Evolutionary conservation across 257 asterid genomes (phyloP).

Genomic region (Petunia secreta): DNA sequence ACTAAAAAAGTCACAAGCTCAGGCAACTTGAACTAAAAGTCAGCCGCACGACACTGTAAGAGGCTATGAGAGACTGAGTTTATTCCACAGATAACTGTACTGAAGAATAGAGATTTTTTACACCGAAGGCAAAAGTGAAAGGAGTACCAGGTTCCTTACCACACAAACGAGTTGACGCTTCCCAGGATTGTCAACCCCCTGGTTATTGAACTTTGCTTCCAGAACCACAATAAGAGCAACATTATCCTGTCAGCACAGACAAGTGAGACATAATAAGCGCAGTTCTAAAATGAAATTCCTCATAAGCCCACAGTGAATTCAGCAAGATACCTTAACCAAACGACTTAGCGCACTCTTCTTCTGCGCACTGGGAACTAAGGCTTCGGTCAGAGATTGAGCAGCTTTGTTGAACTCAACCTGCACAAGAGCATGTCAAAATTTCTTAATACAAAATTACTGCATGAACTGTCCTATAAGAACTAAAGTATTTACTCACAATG

Average conservation of each 20-base stretch:
- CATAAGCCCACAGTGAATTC: not conserved
- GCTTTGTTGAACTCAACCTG: constrained; percentile 99
- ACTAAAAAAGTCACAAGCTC: not conserved
- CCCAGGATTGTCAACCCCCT: constrained; percentile 73
- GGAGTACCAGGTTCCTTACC: constrained; percentile 52
- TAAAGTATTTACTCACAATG: not conserved
- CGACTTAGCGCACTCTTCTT: constrained; percentile 79
- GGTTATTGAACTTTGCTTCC: constrained; percentile 88
- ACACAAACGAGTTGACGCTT: constrained; percentile 98
- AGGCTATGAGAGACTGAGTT: not conserved
- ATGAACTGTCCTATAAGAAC: constrained; percentile 15
- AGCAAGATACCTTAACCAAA: constrained; percentile 71
- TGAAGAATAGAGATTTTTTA: constrained; percentile 16
- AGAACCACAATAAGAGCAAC: constrained; percentile 89
- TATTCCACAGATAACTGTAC: not conserved
- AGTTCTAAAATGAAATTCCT: not conserved
- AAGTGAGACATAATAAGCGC: not conserved
- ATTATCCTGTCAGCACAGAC: constrained; percentile 61
- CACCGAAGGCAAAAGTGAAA: constrained; percentile 14
- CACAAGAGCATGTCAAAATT: constrained; percentile 27
- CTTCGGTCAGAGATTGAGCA: constrained; percentile 92
- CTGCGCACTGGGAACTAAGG: constrained; percentile 75
- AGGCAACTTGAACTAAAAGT: constrained; percentile 17
- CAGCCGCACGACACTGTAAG: not conserved
- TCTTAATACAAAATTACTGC: constrained; percentile 25